These are phyloP conservation scores for Coccomyxa sp. DNA, from an alignment of 139 green algal species.

Conservation along the genomic window DNA sequence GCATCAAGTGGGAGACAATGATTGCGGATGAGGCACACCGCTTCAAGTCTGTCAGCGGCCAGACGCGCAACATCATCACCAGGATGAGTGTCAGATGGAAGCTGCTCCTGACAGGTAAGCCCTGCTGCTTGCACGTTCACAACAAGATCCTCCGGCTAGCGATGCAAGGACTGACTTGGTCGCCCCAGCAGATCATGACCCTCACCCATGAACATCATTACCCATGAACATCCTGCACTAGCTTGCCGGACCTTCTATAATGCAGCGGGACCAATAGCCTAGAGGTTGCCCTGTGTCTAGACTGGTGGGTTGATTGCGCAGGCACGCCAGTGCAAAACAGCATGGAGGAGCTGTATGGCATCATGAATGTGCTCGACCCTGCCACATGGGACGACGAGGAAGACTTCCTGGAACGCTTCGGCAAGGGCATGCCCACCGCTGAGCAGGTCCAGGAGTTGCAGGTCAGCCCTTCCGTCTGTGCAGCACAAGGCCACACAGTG, in stretches of 20 bases:
- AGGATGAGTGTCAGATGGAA: conserved; percentile 59
- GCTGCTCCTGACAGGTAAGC: conserved; percentile 88
- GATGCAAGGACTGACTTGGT: too few relatives aligned
- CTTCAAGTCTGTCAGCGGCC: conserved; percentile 51
- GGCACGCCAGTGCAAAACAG: conserved; percentile 96
- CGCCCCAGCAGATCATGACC: too few relatives aligned
- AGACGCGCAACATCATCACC: conserved; percentile 50
- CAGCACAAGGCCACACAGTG: neutral
- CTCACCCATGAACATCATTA: too few relatives aligned
- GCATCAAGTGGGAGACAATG: conserved; percentile 49
- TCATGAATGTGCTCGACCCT: conserved; percentile 81
- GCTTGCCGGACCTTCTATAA: too few relatives aligned
- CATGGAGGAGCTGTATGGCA: conserved; percentile 70
- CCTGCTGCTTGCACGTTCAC: too few relatives aligned
- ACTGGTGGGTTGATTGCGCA: conserved; percentile 10
- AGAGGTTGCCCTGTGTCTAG: too few relatives aligned
- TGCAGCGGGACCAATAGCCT: too few relatives aligned
- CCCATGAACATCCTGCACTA: too few relatives aligned
- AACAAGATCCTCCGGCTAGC: too few relatives aligned
- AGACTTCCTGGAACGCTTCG: conserved; percentile 59
- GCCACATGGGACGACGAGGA: conserved; percentile 49
- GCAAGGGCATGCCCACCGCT: conserved; percentile 31
- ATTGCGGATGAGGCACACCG: conserved; percentile 66
- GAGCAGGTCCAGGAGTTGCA: conserved; percentile 54
- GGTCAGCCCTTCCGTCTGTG: neutral